Evolutionary conservation across 2,329 filamentous ascomycete species (phyloP).

Genomic region (Ceratocystis ficicola): DNA sequence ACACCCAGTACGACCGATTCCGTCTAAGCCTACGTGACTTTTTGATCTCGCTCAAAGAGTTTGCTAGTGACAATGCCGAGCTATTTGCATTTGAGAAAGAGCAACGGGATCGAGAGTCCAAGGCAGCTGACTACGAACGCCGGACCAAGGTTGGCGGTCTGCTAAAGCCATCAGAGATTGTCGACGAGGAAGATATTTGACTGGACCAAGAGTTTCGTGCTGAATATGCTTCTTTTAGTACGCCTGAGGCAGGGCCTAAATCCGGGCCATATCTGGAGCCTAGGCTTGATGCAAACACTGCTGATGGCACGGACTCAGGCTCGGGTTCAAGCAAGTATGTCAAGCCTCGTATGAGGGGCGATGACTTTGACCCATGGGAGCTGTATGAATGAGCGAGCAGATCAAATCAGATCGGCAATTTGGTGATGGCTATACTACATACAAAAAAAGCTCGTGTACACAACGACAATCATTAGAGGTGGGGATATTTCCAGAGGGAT

Average conservation of each 20-base stretch:
- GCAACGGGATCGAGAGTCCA: constrained; percentile 73
- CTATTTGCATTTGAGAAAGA: constrained; percentile 91
- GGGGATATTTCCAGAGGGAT: neutral
- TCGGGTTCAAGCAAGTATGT: constrained; percentile 10
- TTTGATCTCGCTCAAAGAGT: constrained; percentile 93
- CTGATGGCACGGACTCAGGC: constrained; percentile 15
- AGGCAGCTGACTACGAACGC: constrained; percentile 79
- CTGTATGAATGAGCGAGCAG: constrained; percentile 25
- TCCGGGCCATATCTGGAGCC: constrained; percentile 28
- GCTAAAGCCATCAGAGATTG: constrained; percentile 93
- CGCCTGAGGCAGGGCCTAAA: constrained; percentile 26
- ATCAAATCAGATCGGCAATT: neutral
- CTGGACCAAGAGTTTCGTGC: constrained; percentile 55
- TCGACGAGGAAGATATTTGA: constrained; percentile 74
- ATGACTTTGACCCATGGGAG: constrained; percentile 22
- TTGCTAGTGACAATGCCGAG: constrained; percentile 87
- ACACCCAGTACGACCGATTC: constrained; percentile 85
- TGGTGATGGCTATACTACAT: neutral
- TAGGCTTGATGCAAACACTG: constrained; percentile 18
- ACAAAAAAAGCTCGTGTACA: constrained; percentile 10
- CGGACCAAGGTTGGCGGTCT: constrained; percentile 91
- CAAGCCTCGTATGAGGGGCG: constrained; percentile 20
- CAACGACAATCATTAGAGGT: constrained; percentile 8
- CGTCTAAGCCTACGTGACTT: constrained; percentile 93
- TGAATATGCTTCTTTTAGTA: constrained; percentile 37